A percentile compares a stretch with the other conserved stretches of the same genome.
Conservation (phyloP, 768 basidiomycete genomes). For the Tulasnella sp. region DNA sequence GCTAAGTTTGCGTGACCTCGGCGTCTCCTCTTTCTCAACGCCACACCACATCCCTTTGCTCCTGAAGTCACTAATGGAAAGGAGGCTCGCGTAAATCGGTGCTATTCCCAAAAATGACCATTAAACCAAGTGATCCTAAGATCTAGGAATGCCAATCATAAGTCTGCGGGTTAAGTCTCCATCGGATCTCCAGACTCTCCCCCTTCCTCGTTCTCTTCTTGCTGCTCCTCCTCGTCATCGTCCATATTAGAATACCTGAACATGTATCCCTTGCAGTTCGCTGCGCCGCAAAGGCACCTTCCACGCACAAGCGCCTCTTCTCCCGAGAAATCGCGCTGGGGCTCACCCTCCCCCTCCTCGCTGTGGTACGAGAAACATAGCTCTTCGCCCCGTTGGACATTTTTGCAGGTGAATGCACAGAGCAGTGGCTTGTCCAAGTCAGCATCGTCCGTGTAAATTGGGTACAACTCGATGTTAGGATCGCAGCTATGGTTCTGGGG, state of each 20-base stretch:
- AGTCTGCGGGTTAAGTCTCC: background rate
- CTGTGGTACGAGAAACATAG: slow-evolving; percentile 75
- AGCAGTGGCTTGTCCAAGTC: slow-evolving; percentile 67
- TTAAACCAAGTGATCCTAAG: background rate
- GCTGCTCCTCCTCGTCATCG: background rate
- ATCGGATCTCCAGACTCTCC: slow-evolving; percentile 27
- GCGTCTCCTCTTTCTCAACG: too few species aligned
- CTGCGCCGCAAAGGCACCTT: slow-evolving; percentile 29
- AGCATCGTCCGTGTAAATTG: slow-evolving; percentile 75
- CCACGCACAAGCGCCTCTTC: slow-evolving; percentile 24
- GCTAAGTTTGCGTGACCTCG: background rate
- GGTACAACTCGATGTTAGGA: slow-evolving; percentile 70
- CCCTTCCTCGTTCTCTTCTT: slow-evolving; percentile 30
- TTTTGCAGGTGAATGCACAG: slow-evolving; percentile 60
- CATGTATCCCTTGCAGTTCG: slow-evolving; percentile 31
- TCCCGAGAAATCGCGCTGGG: slow-evolving; percentile 10
- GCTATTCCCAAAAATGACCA: background rate
- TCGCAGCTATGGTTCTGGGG: slow-evolving; percentile 86
- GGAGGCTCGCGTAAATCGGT: too few species aligned
- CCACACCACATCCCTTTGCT: too few species aligned
- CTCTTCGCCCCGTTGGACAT: slow-evolving; percentile 64
- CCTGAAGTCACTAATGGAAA: too few species aligned
- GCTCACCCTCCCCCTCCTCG: slow-evolving; percentile 29
- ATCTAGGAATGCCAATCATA: background rate
- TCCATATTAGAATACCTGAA: slow-evolving; percentile 14